These are phyloP conservation scores for Candida easanensis DNA, from an alignment of 805 yeast genomes.

Conservation along the genomic window DNA sequence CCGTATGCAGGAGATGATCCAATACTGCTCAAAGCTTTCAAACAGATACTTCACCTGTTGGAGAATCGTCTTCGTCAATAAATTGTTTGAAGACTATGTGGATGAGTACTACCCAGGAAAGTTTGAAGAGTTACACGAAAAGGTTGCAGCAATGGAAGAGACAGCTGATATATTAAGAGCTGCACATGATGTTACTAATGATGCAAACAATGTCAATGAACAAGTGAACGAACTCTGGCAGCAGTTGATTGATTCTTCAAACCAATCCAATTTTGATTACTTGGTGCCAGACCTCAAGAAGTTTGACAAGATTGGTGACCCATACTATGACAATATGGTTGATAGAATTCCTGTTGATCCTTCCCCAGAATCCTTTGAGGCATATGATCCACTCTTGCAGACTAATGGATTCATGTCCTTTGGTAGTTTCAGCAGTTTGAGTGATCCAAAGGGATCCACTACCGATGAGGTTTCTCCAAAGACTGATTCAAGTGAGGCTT, in stretches of 20 bases:
- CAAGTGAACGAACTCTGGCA: conserved; percentile 21
- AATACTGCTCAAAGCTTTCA: conserved; percentile 18
- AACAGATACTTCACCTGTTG: conserved; percentile 28
- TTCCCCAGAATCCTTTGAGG: neutral
- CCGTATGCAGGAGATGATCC: conserved; percentile 20
- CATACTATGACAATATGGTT: conserved; percentile 18
- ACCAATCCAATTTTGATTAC: conserved; percentile 29
- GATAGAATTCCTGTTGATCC: neutral
- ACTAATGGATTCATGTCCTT: neutral
- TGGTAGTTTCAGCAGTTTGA: conserved; percentile 7
- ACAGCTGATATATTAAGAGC: conserved; percentile 1
- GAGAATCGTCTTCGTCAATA: conserved; percentile 25
- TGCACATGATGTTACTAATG: neutral
- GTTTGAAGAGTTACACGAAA: conserved; percentile 10
- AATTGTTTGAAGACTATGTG: conserved; percentile 23
- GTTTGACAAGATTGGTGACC: conserved; percentile 24
- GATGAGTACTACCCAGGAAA: conserved; percentile 20
- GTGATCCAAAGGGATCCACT: conserved; percentile 3
- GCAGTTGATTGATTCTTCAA: conserved; percentile 23
- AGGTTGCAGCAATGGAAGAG: conserved; percentile 5
- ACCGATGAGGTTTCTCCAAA: conserved; percentile 22
- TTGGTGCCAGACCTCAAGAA: conserved; percentile 24
- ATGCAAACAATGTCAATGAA: conserved; percentile 1
- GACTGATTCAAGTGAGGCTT: conserved; percentile 12
- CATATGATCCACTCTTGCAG: neutral